Conservation (phyloP, 805 yeast genomes). For the Wickerhamiella bombiphila region DNA sequence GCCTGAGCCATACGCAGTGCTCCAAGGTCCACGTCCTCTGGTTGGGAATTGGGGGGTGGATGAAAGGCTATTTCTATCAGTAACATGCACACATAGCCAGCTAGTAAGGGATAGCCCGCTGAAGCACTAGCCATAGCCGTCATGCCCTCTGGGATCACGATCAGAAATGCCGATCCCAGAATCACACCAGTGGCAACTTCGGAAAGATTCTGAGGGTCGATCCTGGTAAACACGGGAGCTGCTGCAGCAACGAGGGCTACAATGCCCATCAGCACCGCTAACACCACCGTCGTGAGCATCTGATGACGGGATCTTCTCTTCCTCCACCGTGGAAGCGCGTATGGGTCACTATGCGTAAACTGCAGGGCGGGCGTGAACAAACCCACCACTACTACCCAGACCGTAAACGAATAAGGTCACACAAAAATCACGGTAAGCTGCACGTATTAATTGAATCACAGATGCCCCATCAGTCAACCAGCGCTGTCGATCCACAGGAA, state of each 20-base stretch:
- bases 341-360: background rate
- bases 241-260: conserved; percentile 17
- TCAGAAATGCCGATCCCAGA: conserved; percentile 41
- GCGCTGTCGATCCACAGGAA: conserved; percentile 19
- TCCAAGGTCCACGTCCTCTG: conserved; percentile 2
- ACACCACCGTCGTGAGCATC: conserved; percentile 13
- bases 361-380: conserved; percentile 5
- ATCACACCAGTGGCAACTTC: conserved; percentile 45
- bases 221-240: conserved; percentile 11
- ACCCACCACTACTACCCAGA: conserved; percentile 9
- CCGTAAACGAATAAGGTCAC: conserved; percentile 20
- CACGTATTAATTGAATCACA: conserved; percentile 9
- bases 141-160: conserved; percentile 57
- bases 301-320: too few species aligned
- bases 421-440: conserved; percentile 18
- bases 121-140: conserved; percentile 18
- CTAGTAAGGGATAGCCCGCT: conserved; percentile 25
- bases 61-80: conserved; percentile 29
- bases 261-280: conserved; percentile 15
- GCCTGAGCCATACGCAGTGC: background rate
- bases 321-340: too few species aligned
- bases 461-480: conserved; percentile 15
- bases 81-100: conserved; percentile 43
- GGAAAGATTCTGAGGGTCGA: conserved; percentile 24
- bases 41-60: conserved; percentile 14